Base-by-base conservation (phyloP, 2,329 filamentous ascomycete genomes). In the Diplodia mutila region DNA sequence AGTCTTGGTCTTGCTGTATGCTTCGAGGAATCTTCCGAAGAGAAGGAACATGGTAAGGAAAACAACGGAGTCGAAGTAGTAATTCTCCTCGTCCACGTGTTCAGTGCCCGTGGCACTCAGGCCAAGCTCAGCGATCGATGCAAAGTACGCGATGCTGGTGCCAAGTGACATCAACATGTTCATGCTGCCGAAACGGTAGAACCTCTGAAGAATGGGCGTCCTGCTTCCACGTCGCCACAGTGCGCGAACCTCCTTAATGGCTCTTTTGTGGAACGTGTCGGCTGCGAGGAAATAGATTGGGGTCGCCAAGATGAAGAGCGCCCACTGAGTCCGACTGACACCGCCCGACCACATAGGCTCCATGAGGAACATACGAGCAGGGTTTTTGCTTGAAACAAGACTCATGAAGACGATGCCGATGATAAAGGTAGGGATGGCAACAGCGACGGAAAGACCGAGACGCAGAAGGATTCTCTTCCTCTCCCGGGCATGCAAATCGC, bases 111-210 rank as follows among this genome's bases (percentile, higher is more conserved):
- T 79, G 65, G 82, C 83, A 4, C 83, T 85, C 4, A 89, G 86
- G 7, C 88, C 86, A 63, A 97, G 85, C 70, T 96, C 89, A 18
- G 88, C 90, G 27, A 97, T 81, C 0, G 93, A 97, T 0, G 92
- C 90, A 69, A 96, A 82, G 76, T 97, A 97, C 1, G 94, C 94
- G 69, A 97, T 92, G 2, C 88, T 90, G 0, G 94, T 97, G 6
- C 93, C 94, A 2, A 97, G 85, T 8, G 91, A 95, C 79, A 97
- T 94, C 69, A 97, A 85, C 82, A 96, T 90, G 75, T 97, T 97
- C 94, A 97, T 97, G 81, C 93, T 97, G 9, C 94, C 94, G 74
- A 97, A 97, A n/a, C 91, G 89, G 77, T 93, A 93, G 74, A 97
- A 94, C 16, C 94, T 85, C 72, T 90, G 86, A 18, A 91, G 73